Conservation (phyloP, 2,329 filamentous ascomycete species). For the Tolypocladium ovalisporum region DNA sequence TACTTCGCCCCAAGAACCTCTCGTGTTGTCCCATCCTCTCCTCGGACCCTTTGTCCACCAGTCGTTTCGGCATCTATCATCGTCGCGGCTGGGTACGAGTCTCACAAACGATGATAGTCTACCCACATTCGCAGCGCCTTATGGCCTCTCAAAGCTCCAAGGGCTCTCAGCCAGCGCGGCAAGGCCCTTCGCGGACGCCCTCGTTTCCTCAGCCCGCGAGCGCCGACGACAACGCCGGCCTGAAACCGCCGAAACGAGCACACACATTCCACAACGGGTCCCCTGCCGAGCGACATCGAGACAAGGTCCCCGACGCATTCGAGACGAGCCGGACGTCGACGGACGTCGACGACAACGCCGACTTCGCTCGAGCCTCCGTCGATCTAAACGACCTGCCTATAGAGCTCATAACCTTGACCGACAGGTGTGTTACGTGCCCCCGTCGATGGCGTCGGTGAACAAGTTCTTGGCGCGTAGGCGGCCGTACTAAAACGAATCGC, state of each 20-base stretch:
- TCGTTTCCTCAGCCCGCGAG: constrained; percentile 16
- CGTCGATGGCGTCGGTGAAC: background rate
- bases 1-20: background rate
- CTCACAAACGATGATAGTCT: constrained; percentile 6
- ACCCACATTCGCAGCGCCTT: constrained; percentile 13
- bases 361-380: constrained; percentile 44
- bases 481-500: background rate
- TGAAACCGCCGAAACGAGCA: constrained; percentile 29
- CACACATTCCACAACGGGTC: constrained; percentile 33
- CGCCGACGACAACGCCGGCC: constrained; percentile 18
- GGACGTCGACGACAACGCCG: constrained; percentile 32
- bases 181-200: constrained; percentile 16
- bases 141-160: constrained; percentile 22
- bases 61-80: background rate
- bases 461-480: background rate
- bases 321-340: constrained; percentile 29
- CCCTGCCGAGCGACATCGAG: constrained; percentile 12
- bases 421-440: constrained; percentile 48
- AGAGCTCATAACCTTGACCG: constrained; percentile 80
- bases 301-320: constrained; percentile 32
- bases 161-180: constrained; percentile 18
- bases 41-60: background rate
- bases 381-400: constrained; percentile 86
- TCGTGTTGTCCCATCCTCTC: background rate
- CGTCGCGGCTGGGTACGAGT: background rate